Conservation (phyloP, 768 basidiomycete species). For the Russula dissimulans region DNA sequence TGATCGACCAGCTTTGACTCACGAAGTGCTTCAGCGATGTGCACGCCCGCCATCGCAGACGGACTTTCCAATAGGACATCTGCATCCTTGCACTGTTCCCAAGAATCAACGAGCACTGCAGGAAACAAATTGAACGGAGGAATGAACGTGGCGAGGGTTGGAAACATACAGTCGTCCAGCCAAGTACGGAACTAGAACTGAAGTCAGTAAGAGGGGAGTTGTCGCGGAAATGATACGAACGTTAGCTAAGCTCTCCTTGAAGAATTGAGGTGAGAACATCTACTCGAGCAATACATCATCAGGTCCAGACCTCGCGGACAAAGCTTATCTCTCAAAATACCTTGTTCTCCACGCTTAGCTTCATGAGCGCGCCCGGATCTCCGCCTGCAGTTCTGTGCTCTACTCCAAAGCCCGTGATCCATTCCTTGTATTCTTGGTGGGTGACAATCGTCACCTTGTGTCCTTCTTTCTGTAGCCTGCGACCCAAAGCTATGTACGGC, state of each 20-base stretch:
- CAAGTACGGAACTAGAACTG: slow-evolving; percentile 45
- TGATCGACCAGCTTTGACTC: slow-evolving; percentile 17
- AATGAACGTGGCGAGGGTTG: background rate
- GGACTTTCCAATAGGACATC: slow-evolving; percentile 60
- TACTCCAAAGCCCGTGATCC: slow-evolving; percentile 53
- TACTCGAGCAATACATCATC: slow-evolving; percentile 17
- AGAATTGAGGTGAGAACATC: slow-evolving; percentile 70
- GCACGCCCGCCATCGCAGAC: slow-evolving; percentile 61
- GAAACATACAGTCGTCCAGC: slow-evolving; percentile 48
- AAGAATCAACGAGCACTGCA: slow-evolving; percentile 50
- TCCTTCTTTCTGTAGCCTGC: slow-evolving; percentile 33
- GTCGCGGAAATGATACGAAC: slow-evolving; percentile 26
- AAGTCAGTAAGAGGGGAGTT: background rate
- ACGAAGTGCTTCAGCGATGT: slow-evolving; percentile 62
- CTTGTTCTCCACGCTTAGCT: slow-evolving; percentile 44
- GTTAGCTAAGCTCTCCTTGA: slow-evolving; percentile 50
- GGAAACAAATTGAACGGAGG: background rate
- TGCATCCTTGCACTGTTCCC: slow-evolving; percentile 54
- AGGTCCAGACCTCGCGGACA: slow-evolving; percentile 19
- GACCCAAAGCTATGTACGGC: slow-evolving; percentile 39
- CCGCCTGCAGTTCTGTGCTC: slow-evolving; percentile 55
- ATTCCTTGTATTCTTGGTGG: slow-evolving; percentile 40
- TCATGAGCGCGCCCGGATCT: slow-evolving; percentile 62
- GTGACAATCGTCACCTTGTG: slow-evolving; percentile 40
- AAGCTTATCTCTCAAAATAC: slow-evolving; percentile 12